phyloP scores from a whole-genome alignment of 2,329 filamentous ascomycete genomes.

The Sclerotinia glacialis region DNA sequence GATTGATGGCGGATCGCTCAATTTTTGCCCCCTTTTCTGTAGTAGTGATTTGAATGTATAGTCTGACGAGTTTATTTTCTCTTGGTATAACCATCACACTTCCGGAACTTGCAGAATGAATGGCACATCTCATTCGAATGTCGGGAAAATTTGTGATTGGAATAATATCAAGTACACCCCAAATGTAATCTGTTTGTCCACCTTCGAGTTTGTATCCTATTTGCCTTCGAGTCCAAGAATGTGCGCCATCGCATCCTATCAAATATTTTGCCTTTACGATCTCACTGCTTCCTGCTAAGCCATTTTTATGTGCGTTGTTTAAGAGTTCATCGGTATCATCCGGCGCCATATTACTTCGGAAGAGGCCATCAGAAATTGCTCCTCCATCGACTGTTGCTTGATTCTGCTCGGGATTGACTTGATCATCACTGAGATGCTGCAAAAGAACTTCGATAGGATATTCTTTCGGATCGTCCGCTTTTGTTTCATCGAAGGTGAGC shows the following conservation, averaged over 20 bases:
- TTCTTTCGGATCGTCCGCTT: slow-evolving; percentile 48
- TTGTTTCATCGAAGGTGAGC: slow-evolving; percentile 52
- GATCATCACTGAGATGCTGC: slow-evolving; percentile 55
- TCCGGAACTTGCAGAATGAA: slow-evolving; percentile 52
- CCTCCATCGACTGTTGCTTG: slow-evolving; percentile 34
- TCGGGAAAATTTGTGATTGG: slow-evolving; percentile 52
- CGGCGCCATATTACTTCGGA: slow-evolving; percentile 55
- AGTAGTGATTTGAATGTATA: slow-evolving; percentile 45
- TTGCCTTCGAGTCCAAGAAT: slow-evolving; percentile 50
- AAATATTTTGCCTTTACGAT: slow-evolving; percentile 60
- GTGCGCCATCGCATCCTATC: slow-evolving; percentile 59
- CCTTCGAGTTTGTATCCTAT: slow-evolving; percentile 57
- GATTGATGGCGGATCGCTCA: slow-evolving; percentile 61
- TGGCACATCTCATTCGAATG: slow-evolving; percentile 55
- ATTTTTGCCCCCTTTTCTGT: slow-evolving; percentile 37
- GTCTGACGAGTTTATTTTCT: slow-evolving; percentile 54
- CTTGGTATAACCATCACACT: slow-evolving; percentile 61
- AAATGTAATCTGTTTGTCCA: slow-evolving; percentile 56
- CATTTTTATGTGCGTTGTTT: slow-evolving; percentile 36
- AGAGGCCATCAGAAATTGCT: slow-evolving; percentile 51
- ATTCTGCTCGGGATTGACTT: slow-evolving; percentile 52
- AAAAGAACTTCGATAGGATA: slow-evolving; percentile 62
- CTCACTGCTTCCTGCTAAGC: slow-evolving; percentile 50
- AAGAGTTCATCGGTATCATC: slow-evolving; percentile 56
- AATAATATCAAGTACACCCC: slow-evolving; percentile 52